Conservation (phyloP, 805 yeast genomes). For the Torulaspora maleeae region DNA sequence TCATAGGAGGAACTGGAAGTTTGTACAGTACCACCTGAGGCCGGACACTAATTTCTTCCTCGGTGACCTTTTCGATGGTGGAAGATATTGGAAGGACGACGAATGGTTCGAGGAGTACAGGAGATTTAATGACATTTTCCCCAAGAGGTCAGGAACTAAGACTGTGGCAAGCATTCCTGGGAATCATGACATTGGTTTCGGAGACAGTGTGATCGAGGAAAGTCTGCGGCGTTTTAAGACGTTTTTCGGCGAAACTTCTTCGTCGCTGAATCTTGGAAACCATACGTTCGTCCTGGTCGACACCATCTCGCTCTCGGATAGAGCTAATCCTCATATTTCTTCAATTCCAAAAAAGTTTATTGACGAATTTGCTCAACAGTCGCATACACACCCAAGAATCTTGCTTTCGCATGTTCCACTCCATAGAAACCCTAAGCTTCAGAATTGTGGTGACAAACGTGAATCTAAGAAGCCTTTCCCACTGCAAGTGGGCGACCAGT, state of each 20-base stretch:
- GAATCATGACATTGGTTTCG: conserved; percentile 96
- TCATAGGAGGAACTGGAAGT: conserved; percentile 67
- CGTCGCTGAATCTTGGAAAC: conserved; percentile 50
- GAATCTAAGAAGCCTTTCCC: conserved; percentile 69
- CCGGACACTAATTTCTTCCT: conserved; percentile 77
- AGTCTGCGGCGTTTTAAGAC: conserved; percentile 61
- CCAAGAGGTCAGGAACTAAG: conserved; percentile 44
- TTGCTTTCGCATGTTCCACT: conserved; percentile 86
- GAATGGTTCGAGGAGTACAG: conserved; percentile 67
- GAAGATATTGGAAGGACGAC: conserved; percentile 74
- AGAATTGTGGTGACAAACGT: conserved; percentile 69
- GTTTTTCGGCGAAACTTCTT: conserved; percentile 67
- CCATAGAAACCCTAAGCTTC: conserved; percentile 58
- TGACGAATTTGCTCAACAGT: conserved; percentile 32
- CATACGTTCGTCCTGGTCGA: conserved; percentile 77
- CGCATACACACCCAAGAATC: conserved; percentile 50
- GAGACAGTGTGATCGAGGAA: conserved; percentile 55
- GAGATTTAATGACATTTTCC: conserved; percentile 66
- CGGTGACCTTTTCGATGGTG: conserved; percentile 95
- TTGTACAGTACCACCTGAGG: conserved; percentile 50
- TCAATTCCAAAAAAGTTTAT: conserved; percentile 51
- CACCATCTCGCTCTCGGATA: conserved; percentile 74
- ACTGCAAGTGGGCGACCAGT: conserved; percentile 70
- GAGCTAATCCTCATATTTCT: conserved; percentile 41
- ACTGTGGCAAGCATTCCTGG: conserved; percentile 65